Evolutionary conservation across 148 eudicot species (phyloP).

Genomic region (Polygonum aviculare): DNA sequence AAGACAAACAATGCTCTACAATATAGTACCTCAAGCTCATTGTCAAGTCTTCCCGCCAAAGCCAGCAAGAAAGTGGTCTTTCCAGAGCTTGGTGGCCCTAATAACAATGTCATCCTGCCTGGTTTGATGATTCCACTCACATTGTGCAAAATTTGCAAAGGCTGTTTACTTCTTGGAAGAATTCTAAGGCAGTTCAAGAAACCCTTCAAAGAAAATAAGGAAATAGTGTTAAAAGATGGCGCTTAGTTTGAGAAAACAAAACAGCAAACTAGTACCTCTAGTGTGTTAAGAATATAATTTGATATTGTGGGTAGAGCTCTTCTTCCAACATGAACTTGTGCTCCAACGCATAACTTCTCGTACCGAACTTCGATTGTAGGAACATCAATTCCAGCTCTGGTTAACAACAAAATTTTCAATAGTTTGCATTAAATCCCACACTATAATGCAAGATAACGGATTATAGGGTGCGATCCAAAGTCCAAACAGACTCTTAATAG

Average conservation of each 20-base stretch:
- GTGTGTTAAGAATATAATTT: slow-evolving; percentile 22
- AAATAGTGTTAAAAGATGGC: background rate
- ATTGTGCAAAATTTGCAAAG: slow-evolving; percentile 27
- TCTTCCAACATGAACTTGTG: slow-evolving; percentile 38
- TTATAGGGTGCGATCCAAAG: no score
- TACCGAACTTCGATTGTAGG: slow-evolving; percentile 45
- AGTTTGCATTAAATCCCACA: no score
- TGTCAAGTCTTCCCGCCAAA: slow-evolving; percentile 50
- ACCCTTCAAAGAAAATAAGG: slow-evolving; percentile 14
- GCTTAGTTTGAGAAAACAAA: background rate
- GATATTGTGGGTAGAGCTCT: slow-evolving; percentile 35
- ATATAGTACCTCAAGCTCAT: slow-evolving; percentile 26
- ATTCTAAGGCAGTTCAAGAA: slow-evolving; percentile 24
- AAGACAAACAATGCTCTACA: background rate
- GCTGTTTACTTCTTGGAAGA: slow-evolving; percentile 28
- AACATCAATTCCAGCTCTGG: slow-evolving; percentile 40
- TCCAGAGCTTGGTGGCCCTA: slow-evolving; percentile 73
- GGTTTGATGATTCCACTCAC: slow-evolving; percentile 38
- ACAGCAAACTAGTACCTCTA: slow-evolving; percentile 25
- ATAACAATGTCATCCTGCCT: slow-evolving; percentile 46
- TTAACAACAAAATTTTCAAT: background rate
- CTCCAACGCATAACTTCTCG: slow-evolving; percentile 39
- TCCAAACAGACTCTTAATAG: no score
- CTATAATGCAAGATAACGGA: no score
- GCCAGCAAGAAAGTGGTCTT: slow-evolving; percentile 58